Conservation (phyloP, 176 grass and related monocot genomes). For the Juncus effusus region DNA sequence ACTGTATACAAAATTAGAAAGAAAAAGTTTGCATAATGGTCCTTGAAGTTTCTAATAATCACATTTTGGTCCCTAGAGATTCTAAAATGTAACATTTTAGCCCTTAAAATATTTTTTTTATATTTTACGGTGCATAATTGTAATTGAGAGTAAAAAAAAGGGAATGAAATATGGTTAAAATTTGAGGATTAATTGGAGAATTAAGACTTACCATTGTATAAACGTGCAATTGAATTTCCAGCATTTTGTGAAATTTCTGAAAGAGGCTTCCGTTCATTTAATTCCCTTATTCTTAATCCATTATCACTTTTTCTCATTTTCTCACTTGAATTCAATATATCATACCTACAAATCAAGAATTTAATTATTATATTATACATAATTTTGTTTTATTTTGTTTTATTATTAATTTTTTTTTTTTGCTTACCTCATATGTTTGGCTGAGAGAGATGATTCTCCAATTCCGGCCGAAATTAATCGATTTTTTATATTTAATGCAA, state of each 20-base stretch:
- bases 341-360: constrained; percentile 32
- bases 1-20: not conserved
- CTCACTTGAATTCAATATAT: constrained; percentile 44
- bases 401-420: not conserved
- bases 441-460: constrained; percentile 36
- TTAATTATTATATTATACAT: no score
- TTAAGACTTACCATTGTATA: constrained; percentile 19
- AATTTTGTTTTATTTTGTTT: not conserved
- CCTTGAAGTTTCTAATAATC: no score
- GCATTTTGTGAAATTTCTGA: constrained; percentile 40
- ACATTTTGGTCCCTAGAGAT: no score
- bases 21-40: no score
- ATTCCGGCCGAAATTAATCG: constrained; percentile 31
- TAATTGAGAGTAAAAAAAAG: not conserved
- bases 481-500: constrained; percentile 40
- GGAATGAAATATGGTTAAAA: constrained; percentile 1
- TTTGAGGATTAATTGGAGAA: not conserved
- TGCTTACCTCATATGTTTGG: constrained; percentile 63
- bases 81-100: no score
- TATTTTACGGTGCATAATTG: not conserved
- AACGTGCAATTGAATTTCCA: constrained; percentile 27
- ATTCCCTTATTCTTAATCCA: constrained; percentile 37
- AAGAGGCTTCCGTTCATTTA: constrained; percentile 48
- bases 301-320: constrained; percentile 29
- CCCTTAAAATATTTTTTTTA: no score